phyloP scores from a whole-genome alignment of 2,329 filamentous ascomycete species.

The Zalaria sp. region DNA sequence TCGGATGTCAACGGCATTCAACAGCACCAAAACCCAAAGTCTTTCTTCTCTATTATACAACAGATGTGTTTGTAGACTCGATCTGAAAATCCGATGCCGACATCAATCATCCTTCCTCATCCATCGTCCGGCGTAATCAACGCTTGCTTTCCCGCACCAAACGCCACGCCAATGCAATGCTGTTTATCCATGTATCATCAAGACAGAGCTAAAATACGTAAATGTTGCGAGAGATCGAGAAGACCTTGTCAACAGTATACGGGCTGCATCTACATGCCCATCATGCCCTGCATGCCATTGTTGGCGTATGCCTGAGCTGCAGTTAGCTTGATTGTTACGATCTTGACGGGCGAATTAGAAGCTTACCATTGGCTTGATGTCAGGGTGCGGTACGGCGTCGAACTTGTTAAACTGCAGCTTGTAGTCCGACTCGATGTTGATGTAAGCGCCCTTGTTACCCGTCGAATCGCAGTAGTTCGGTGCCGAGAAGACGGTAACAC shows the following conservation, averaged over 20 bases:
- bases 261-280: slow-evolving; percentile 22
- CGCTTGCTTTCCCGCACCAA: too few relatives aligned
- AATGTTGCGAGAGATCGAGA: not conserved
- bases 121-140: too few relatives aligned
- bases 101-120: too few relatives aligned
- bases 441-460: slow-evolving; percentile 95
- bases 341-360: not conserved
- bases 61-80: too few relatives aligned
- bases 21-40: too few relatives aligned
- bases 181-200: too few relatives aligned
- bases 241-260: not conserved
- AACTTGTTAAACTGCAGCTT: slow-evolving; percentile 90
- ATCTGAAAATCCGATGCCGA: too few relatives aligned
- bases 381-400: slow-evolving; percentile 88
- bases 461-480: slow-evolving; percentile 96
- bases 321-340: slow-evolving; percentile 1
- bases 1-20: too few relatives aligned
- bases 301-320: slow-evolving; percentile 60
- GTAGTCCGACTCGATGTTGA: slow-evolving; percentile 86
- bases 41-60: too few relatives aligned
- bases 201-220: not conserved
- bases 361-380: slow-evolving; percentile 77
- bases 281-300: slow-evolving; percentile 64
- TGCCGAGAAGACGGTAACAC: slow-evolving; percentile 96
- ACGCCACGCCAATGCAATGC: too few relatives aligned